Percentiles rank a stretch among this genome's conserved stretches.
Conservation (phyloP, 345 rosid species). For the Citrus sp. region DNA sequence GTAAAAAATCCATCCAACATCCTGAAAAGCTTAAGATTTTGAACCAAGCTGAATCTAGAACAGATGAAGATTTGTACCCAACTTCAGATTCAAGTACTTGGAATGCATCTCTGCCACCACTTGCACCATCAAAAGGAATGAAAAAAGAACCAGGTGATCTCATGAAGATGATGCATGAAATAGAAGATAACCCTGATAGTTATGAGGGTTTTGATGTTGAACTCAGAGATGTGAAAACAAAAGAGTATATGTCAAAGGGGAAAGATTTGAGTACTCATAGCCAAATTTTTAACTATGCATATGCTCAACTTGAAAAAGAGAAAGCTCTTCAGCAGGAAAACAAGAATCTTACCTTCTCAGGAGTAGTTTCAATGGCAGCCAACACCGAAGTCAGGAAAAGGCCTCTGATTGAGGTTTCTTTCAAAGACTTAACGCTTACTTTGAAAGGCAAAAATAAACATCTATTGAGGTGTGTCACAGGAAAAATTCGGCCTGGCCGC, state of each 20-base stretch:
- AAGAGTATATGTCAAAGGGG: constrained; percentile 28
- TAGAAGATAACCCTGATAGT: constrained; percentile 38
- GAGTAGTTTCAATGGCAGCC: constrained; percentile 64
- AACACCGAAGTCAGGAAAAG: constrained; percentile 54
- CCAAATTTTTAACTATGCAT: constrained; percentile 81
- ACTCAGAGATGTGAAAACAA: constrained; percentile 28
- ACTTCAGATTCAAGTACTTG: constrained; percentile 29
- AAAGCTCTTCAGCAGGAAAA: constrained; percentile 58
- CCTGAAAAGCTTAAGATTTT: constrained; percentile 44
- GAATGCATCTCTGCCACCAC: constrained; percentile 17
- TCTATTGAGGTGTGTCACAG: constrained; percentile 76
- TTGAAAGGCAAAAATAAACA: constrained; percentile 67
- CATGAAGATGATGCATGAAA: constrained; percentile 35
- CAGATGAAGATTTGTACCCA: constrained; percentile 37
- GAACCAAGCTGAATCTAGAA: constrained; percentile 33
- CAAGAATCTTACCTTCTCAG: constrained; percentile 67
- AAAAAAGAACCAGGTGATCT: constrained; percentile 31
- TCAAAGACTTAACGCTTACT: constrained; percentile 72
- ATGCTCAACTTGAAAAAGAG: constrained; percentile 79
- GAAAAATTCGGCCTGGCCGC: constrained; percentile 76
- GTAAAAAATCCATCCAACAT: constrained; percentile 25
- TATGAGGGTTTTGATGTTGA: constrained; percentile 28
- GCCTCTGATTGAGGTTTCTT: constrained; percentile 70
- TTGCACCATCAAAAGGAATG: constrained; percentile 29
- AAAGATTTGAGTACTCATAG: constrained; percentile 52